Percentiles rank a stretch among this genome's conserved stretches.
Evolutionary conservation across 2,329 filamentous ascomycete genomes (phyloP).

Genomic region (Scedosporium apiospermum): DNA sequence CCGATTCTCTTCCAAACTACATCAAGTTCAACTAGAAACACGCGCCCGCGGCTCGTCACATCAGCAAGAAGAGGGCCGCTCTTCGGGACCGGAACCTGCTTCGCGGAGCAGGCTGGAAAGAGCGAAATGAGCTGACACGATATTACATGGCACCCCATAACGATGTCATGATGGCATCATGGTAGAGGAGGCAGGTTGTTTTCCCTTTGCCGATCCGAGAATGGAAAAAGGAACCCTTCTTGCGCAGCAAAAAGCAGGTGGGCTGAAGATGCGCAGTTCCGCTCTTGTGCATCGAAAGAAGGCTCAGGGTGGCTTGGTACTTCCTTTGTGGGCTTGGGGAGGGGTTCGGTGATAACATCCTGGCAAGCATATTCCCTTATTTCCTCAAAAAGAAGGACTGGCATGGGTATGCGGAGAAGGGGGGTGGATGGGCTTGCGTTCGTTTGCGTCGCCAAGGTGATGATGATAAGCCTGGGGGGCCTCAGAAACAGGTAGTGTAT

Average conservation of each 20-base stretch:
- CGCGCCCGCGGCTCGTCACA: neutral
- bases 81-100: neutral
- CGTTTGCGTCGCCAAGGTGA: no score
- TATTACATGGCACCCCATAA: neutral
- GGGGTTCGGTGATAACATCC: neutral
- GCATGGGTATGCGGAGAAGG: neutral
- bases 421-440: neutral
- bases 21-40: neutral
- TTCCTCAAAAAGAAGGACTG: no score
- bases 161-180: constrained; percentile 1
- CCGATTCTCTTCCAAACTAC: neutral
- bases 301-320: neutral
- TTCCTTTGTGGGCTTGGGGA: neutral
- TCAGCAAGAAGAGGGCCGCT: neutral
- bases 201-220: neutral
- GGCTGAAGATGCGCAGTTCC: neutral
- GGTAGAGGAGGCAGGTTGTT: neutral
- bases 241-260: neutral
- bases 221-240: neutral
- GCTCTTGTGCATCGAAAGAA: neutral
- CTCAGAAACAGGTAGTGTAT: neutral
- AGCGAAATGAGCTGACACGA: neutral
- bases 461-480: no score
- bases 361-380: neutral
- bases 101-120: neutral